phyloP scores from a whole-genome alignment of 257 asterid genomes.

The Solanum habrochaites region DNA sequence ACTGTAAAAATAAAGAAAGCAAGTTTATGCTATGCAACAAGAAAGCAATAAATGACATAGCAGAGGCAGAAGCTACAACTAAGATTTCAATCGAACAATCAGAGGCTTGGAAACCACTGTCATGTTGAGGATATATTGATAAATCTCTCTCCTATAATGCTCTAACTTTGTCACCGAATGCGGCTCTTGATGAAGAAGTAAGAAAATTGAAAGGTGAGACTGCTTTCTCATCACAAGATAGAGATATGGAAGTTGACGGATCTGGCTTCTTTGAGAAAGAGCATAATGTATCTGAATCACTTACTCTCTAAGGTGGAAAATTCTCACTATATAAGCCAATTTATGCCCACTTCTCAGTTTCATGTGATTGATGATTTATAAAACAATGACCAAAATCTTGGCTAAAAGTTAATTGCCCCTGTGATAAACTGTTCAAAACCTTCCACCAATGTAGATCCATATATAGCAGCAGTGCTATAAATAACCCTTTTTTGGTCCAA shows the following conservation, averaged over 20 bases:
- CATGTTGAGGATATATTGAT: not conserved
- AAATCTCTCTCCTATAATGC: not conserved
- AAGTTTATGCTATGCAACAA: not conserved
- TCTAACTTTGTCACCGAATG: not conserved
- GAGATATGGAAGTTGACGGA: not conserved
- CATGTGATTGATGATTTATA: not conserved
- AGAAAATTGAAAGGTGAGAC: not conserved
- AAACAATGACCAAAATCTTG: not conserved
- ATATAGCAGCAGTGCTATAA: not conserved
- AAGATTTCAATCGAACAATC: not conserved
- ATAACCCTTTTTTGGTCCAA: not conserved
- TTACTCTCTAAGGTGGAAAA: not conserved
- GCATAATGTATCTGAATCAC: not conserved
- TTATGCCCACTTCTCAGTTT: not conserved
- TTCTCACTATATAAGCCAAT: not conserved
- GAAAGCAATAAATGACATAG: not conserved
- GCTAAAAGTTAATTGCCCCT: not conserved
- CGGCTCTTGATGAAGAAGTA: not conserved
- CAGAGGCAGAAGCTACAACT: not conserved
- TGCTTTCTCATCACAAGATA: not conserved
- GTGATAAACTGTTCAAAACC: not conserved
- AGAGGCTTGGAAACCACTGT: not conserved
- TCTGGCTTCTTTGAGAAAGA: not conserved
- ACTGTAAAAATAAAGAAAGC: conserved; percentile 22
- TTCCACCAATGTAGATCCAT: not conserved